These are phyloP conservation scores for Ogataea siamensis DNA, from an alignment of 805 yeast genomes.

Conservation along the genomic window DNA sequence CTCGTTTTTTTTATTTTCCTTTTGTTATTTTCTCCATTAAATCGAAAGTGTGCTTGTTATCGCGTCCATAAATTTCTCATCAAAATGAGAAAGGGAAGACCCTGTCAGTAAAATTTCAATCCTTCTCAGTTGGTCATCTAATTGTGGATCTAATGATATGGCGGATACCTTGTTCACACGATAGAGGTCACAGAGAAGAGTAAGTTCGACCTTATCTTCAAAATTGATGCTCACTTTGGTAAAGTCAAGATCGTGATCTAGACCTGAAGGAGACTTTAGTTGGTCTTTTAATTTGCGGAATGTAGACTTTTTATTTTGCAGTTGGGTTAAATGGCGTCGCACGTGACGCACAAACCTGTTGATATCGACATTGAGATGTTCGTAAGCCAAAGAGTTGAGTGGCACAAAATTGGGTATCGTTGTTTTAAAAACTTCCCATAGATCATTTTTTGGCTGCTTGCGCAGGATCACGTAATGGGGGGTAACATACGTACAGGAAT, in stretches of 20 bases:
- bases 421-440: constrained; percentile 35
- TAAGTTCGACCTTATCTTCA: constrained; percentile 19
- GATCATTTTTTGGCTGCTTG: constrained; percentile 24
- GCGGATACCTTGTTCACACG: constrained; percentile 20
- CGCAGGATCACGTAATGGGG: constrained; percentile 51
- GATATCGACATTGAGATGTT: constrained; percentile 28
- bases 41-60: neutral
- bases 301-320: constrained; percentile 22
- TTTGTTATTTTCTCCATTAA: neutral
- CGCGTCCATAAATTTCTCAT: constrained; percentile 14
- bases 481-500: constrained; percentile 30
- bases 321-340: constrained; percentile 25
- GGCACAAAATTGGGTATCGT: constrained; percentile 36
- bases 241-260: constrained; percentile 30
- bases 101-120: constrained; percentile 24
- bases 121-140: neutral
- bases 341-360: constrained; percentile 27
- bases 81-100: constrained; percentile 15
- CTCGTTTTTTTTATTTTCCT: constrained; percentile 6
- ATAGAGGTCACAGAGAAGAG: constrained; percentile 25
- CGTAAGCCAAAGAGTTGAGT: constrained; percentile 21
- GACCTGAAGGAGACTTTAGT: constrained; percentile 13
- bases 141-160: constrained; percentile 8
- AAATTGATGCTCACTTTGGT: constrained; percentile 27
- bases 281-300: constrained; percentile 16